A percentile compares a stretch with the other conserved stretches of the same genome.
Evolutionary conservation across 2,329 filamentous ascomycete species (phyloP).

Genomic region (Taxawa tesnikishii): DNA sequence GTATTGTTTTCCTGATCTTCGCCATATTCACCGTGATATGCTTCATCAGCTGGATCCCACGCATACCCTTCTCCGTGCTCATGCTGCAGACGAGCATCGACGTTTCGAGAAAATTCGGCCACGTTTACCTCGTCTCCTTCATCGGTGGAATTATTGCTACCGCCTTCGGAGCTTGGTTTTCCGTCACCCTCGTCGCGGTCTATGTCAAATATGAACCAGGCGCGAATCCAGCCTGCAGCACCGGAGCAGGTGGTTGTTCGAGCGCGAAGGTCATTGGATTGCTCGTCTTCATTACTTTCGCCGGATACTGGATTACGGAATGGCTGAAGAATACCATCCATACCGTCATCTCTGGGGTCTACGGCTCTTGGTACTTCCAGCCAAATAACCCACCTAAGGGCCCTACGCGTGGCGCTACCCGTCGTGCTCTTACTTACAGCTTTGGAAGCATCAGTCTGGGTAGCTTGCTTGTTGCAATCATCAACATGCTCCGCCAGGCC

Average conservation of each 20-base stretch:
- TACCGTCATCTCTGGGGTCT: slow-evolving; percentile 74
- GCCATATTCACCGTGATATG: slow-evolving; percentile 66
- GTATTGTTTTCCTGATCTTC: slow-evolving; percentile 79
- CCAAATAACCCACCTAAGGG: slow-evolving; percentile 56
- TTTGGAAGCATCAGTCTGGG: slow-evolving; percentile 87
- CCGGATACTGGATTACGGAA: slow-evolving; percentile 88
- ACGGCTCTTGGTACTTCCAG: slow-evolving; percentile 88
- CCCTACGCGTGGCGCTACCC: slow-evolving; percentile 72
- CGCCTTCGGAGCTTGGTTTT: slow-evolving; percentile 73
- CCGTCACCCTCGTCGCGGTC: slow-evolving; percentile 72
- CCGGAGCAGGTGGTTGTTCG: slow-evolving; percentile 52
- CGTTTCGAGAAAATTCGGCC: slow-evolving; percentile 69
- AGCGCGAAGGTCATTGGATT: slow-evolving; percentile 70
- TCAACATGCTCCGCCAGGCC: slow-evolving; percentile 72
- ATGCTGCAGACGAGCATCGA: slow-evolving; percentile 83
- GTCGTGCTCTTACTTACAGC: slow-evolving; percentile 73
- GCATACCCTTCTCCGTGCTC: slow-evolving; percentile 81
- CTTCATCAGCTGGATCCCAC: slow-evolving; percentile 78
- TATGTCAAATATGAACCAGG: slow-evolving; percentile 73
- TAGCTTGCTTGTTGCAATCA: slow-evolving; percentile 72
- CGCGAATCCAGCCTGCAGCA: slow-evolving; percentile 42
- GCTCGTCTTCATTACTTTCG: slow-evolving; percentile 77
- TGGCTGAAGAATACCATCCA: slow-evolving; percentile 92
- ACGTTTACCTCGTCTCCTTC: slow-evolving; percentile 78
- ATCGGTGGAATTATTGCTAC: slow-evolving; percentile 66